These are phyloP conservation scores for Asterella californica DNA, from an alignment of 225 moss, liverwort and hornwort species.

Conservation along the genomic window DNA sequence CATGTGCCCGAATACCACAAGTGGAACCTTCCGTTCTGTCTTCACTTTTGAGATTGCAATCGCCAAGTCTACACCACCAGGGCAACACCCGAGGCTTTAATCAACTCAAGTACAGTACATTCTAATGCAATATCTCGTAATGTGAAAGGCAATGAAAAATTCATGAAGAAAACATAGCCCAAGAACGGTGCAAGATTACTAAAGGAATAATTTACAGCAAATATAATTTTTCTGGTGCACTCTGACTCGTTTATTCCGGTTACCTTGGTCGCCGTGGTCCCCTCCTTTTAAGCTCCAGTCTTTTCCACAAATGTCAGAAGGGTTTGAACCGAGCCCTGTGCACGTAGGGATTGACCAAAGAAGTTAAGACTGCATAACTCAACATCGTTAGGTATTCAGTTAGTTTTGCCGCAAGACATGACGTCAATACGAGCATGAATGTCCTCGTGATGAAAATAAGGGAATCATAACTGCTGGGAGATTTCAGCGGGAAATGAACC, in stretches of 20 bases:
- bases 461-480: no score
- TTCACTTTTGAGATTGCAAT: conserved; percentile 61
- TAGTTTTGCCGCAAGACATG: neutral
- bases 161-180: no score
- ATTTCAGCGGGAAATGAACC: no score
- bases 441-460: no score
- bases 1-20: conserved; percentile 96
- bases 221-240: neutral
- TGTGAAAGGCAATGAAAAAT: no score
- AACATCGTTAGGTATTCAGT: neutral
- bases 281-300: conserved; percentile 68
- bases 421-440: neutral
- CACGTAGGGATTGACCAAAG: neutral
- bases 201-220: neutral
- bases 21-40: conserved; percentile 55
- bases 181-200: no score
- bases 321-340: conserved; percentile 70
- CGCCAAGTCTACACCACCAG: conserved; percentile 54
- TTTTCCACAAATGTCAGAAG: conserved; percentile 78
- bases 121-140: neutral
- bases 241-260: neutral
- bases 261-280: conserved; percentile 92
- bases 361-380: neutral
- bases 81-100: neutral
- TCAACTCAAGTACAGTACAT: neutral